Evolutionary conservation across 1,139 yeast genomes (phyloP).

Genomic region (Protomyces inouyei): DNA sequence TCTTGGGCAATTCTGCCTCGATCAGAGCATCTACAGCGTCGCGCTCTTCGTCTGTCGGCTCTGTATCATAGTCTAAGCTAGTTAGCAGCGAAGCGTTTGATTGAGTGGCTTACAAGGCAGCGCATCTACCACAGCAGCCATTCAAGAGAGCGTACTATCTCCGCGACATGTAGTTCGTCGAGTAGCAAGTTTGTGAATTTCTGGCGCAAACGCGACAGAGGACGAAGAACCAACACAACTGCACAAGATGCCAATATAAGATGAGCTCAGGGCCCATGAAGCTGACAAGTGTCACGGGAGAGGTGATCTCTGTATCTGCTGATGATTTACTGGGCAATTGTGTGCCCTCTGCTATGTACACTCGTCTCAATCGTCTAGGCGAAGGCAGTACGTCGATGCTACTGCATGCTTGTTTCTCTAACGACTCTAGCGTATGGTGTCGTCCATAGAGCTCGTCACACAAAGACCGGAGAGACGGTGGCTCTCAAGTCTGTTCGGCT

Average conservation of each 20-base stretch:
- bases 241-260: not conserved
- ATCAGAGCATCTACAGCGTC: constrained; percentile 19
- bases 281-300: not conserved
- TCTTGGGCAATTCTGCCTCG: constrained; percentile 7
- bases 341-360: constrained; percentile 2
- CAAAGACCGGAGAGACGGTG: constrained; percentile 55
- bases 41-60: constrained; percentile 16
- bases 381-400: constrained; percentile 32
- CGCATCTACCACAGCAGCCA: not conserved
- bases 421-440: constrained; percentile 47
- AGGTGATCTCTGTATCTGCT: not conserved
- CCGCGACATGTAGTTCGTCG: not conserved
- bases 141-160: not conserved
- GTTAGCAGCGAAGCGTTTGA: not conserved
- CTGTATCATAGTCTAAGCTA: constrained; percentile 1
- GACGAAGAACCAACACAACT: too few relatives aligned
- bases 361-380: constrained; percentile 30
- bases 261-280: not conserved
- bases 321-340: not conserved
- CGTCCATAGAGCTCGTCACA: constrained; percentile 58
- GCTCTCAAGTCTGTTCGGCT: constrained; percentile 67
- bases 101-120: not conserved
- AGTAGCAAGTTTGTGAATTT: not conserved
- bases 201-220: not conserved
- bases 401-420: not conserved